Conservation (phyloP, 129 eudicot genomes). For the Pseudognaphalium luteoalbum region DNA sequence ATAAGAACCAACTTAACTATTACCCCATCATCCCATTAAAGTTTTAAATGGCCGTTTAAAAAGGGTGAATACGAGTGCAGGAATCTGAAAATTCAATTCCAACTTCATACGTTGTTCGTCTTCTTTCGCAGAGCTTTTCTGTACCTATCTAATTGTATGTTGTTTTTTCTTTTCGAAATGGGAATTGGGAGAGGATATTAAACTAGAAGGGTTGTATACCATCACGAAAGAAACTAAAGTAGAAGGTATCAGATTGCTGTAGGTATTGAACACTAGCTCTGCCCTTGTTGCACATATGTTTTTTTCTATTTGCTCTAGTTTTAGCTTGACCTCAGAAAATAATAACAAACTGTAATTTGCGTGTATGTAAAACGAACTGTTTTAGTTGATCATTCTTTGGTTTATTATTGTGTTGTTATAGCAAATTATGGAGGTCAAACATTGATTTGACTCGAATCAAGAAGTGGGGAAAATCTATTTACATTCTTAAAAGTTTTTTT, state of each 20-base stretch:
- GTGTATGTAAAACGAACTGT: neutral
- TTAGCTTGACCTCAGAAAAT: neutral
- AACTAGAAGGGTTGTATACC: neutral
- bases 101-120: neutral
- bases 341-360: neutral
- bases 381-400: neutral
- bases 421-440: too few species aligned
- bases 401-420: too few species aligned
- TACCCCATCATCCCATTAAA: neutral
- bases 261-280: neutral
- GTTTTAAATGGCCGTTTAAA: neutral
- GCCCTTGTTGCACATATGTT: conserved; percentile 9
- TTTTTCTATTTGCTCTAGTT: neutral
- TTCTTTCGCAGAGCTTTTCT: neutral
- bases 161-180: neutral
- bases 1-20: neutral
- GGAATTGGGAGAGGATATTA: neutral
- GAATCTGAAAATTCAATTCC: neutral
- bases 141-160: neutral
- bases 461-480: too few species aligned
- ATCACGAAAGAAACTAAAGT: neutral
- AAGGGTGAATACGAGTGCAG: conserved; percentile 7
- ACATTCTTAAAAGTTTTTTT: too few species aligned
- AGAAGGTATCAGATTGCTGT: neutral
- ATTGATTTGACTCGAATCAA: too few species aligned